Evolutionary conservation across 78 protist genomes (phyloP), one percentile per base, ranked within the genome.

Genomic region (Dictyostelium firmibasis): DNA sequence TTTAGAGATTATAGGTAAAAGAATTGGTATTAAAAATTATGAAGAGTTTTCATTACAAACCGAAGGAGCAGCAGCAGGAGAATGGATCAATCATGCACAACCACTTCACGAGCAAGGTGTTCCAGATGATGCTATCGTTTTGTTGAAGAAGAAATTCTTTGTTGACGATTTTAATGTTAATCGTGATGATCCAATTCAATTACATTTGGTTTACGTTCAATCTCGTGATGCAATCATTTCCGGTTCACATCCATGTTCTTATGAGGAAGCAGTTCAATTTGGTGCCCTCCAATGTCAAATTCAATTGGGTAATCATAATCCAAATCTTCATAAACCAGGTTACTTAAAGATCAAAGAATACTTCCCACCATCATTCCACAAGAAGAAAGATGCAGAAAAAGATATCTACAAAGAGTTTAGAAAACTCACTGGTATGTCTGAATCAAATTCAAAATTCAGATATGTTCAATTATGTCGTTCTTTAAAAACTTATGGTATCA

Each of bases 401-500:
- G 79, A 76, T 38, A 91, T 97, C 41, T 86, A 57, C 84, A 60
- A 72, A 18, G 98, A 96, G 83, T 97, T 96, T 85, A 77, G 89
- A 75, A 97, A 97, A 86, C 57, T 95, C 33, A 27, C 62, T 50
- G 97, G 97, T 44, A 83, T 93, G 96, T 77, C 91, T 8, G 98
- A 96, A 31, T 69, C 94, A 53, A 93, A 92, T 43, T 93, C 96
- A 43, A 98, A 98, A 92, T 98, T 81, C 91, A 69, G 98, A 20
- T 98, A 95, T 60, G 93, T 96, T 18, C 98, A 96, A 94, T 76
- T 96, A 23, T 91, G 97, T 35, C 93, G 98, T 81, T 86, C 97
- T 2, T 93, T 98, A 64, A 96, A 96, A 82, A 98, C 98, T 7
- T 98, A 96, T 81, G 98, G 98, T 92, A 86, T 97, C 81, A 96